These are phyloP conservation scores for Entrophospora sp. DNA, from an alignment of 192 early-diverging fungal species.

Conservation along the genomic window DNA sequence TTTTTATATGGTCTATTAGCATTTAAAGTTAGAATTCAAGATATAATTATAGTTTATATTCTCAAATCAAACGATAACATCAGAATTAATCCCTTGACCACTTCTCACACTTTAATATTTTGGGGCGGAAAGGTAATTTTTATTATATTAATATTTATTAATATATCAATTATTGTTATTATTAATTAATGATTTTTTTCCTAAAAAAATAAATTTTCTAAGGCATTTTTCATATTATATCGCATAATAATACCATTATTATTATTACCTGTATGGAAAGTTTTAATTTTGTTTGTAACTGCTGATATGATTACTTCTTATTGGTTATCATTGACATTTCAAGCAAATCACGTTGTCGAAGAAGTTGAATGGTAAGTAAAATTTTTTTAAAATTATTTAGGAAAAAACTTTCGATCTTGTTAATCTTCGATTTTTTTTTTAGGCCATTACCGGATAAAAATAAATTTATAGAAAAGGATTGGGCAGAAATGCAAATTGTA, in stretches of 20 bases:
- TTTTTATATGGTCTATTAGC: constrained; percentile 43
- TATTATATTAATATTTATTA: too few relatives aligned
- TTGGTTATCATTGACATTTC: constrained; percentile 48
- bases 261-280: constrained; percentile 25
- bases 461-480: constrained; percentile 39
- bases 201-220: background rate
- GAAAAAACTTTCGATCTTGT: too few relatives aligned
- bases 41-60: constrained; percentile 42
- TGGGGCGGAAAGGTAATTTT: constrained; percentile 42
- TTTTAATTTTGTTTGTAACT: constrained; percentile 33
- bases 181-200: background rate
- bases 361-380: constrained; percentile 40
- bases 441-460: constrained; percentile 39
- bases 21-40: constrained; percentile 43
- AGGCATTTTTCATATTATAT: constrained; percentile 40
- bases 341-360: constrained; percentile 51
- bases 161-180: background rate
- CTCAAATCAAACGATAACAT: constrained; percentile 40
- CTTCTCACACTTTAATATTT: constrained; percentile 41
- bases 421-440: background rate
- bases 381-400: too few relatives aligned
- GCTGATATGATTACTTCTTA: constrained; percentile 41
- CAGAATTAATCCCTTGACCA: constrained; percentile 35
- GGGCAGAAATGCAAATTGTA: constrained; percentile 45
- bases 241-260: constrained; percentile 36